Evolutionary conservation across 2,329 filamentous ascomycete species (phyloP), one percentile per base, ranked within the genome.

Genomic region (Aureobasidium pullulans): DNA sequence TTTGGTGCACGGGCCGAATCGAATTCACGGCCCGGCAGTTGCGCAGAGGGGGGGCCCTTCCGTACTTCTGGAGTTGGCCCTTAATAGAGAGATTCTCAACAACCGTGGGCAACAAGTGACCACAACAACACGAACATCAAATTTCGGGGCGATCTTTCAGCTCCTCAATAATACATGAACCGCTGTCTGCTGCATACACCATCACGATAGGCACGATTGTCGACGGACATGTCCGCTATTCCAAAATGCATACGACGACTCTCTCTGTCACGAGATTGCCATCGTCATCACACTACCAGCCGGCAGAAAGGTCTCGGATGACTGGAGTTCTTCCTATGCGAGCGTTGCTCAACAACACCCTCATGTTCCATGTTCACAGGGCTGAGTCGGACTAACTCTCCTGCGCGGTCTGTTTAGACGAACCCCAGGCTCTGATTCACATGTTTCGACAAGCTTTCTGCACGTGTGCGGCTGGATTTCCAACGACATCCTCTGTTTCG

Each of bases 401-500:
- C 43, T 31, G 28, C 43, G 15, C 23, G 13, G 13, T 13, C 32
- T 36, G 2, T 37, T 28, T 13, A 15, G 16, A 6, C 34, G 23
- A n/a, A 29, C 29, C 29, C 50, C 50, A 54, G 50, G 28, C 39
- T 29, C 43, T 54, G 50, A 54, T 15, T 42, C 50, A 54, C 19
- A 40, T 40, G n/a, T 10, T n/a, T 6, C 9, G 48, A 40, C 36
- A 52, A 52, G 48, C 48, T 52, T 52, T 50, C 7, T 32, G n/a
- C 50, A 54, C 29, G 50, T 54, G 50, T 42, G 39, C 19, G 50
- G 50, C 50, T 43, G 39, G 50, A 23, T 29, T 54, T 19, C 10
- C 50, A 54, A 54, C 50, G 50, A 42, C n/a, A 43, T 42, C 19
- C 34, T 32, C 50, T 43, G 50, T 43, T 54, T 34, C 50, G 50